Percentiles rank a stretch among this genome's conserved stretches.
Evolutionary conservation across 2,329 filamentous ascomycete genomes (phyloP).

Genomic region (Penicillium sp.): DNA sequence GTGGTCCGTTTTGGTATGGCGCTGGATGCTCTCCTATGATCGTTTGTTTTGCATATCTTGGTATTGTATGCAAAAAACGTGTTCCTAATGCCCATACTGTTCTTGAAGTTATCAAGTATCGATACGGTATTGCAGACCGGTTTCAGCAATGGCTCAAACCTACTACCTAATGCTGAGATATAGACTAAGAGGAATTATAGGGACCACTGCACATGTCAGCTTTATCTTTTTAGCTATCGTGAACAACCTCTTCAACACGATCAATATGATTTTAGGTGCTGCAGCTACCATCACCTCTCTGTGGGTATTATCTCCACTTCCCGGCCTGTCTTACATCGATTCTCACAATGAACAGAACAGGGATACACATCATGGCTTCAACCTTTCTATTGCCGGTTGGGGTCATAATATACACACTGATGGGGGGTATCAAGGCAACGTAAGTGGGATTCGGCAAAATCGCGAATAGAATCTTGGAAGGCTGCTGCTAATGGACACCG

Average conservation of each 20-base stretch:
- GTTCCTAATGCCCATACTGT: conserved; percentile 44
- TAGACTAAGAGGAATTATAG: conserved; percentile 11
- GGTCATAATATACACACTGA: conserved; percentile 39
- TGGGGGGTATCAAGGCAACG: conserved; percentile 44
- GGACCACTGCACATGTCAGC: conserved; percentile 38
- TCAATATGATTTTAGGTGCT: conserved; percentile 46
- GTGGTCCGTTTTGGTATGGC: conserved; percentile 43
- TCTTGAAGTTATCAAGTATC: conserved; percentile 44
- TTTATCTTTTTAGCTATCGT: conserved; percentile 46
- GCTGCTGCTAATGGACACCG: not conserved
- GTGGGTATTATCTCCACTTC: not conserved
- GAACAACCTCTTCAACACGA: conserved; percentile 48
- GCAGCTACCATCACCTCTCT: conserved; percentile 46
- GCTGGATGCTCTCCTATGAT: conserved; percentile 49
- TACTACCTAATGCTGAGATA: not conserved
- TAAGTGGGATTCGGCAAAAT: conserved; percentile 16
- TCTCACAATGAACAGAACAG: conserved; percentile 14
- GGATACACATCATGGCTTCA: conserved; percentile 48
- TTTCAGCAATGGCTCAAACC: not conserved
- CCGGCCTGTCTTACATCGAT: not conserved
- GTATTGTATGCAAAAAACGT: conserved; percentile 47
- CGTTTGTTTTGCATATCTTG: conserved; percentile 46
- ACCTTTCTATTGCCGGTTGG: conserved; percentile 47
- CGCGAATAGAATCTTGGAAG: not conserved
- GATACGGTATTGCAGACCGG: conserved; percentile 26